Conservation (phyloP, 768 basidiomycete genomes). For the Lepiota venenata region DNA sequence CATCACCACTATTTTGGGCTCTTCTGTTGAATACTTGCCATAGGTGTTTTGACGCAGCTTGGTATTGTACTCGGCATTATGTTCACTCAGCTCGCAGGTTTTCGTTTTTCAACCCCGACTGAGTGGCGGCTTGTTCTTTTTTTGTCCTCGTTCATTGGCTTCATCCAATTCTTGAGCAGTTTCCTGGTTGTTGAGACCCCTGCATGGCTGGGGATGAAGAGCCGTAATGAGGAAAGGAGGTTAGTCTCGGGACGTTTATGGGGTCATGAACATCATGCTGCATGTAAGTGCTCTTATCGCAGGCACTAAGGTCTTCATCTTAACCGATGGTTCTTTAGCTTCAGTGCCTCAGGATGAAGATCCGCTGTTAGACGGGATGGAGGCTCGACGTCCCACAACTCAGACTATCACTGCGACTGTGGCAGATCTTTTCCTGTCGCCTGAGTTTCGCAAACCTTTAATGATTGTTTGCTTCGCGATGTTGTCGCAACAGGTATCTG, state of each 20-base stretch:
- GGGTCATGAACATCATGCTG: conserved; percentile 28
- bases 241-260: conserved; percentile 50
- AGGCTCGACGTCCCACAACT: conserved; percentile 20
- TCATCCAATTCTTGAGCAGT: conserved; percentile 54
- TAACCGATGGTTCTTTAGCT: conserved; percentile 1
- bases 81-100: conserved; percentile 76
- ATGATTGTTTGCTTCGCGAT: conserved; percentile 67
- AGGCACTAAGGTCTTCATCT: neutral
- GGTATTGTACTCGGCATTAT: conserved; percentile 85
- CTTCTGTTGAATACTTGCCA: neutral
- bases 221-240: conserved; percentile 47
- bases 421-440: conserved; percentile 45
- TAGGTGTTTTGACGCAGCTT: conserved; percentile 80
- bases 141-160: conserved; percentile 53
- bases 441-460: conserved; percentile 60
- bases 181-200: conserved; percentile 67
- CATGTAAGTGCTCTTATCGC: conserved; percentile 21
- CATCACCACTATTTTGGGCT: neutral
- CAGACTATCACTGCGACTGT: conserved; percentile 40
- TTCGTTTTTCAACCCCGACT: conserved; percentile 64
- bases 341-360: conserved; percentile 28
- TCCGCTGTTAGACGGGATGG: conserved; percentile 36
- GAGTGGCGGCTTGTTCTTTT: conserved; percentile 72
- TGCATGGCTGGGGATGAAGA: conserved; percentile 54
- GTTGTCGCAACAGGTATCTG: conserved; percentile 78